Percentiles rank a stretch among this genome's conserved stretches.
Conservation (phyloP, 768 basidiomycete species). For the Mrakia gelida region DNA sequence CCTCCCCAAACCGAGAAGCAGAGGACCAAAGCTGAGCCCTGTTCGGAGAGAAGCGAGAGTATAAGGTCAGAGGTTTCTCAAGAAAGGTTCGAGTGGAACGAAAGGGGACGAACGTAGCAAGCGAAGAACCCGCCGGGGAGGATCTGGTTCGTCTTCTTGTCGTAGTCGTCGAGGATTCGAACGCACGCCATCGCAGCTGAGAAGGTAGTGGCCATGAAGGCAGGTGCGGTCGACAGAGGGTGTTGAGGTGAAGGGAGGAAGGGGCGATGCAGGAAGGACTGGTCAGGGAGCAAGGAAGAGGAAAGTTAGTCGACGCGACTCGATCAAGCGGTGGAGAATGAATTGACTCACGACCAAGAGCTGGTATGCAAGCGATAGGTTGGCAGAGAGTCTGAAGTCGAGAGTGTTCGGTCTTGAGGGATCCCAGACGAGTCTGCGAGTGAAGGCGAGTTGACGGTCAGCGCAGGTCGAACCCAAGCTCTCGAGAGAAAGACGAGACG, state of each 20-base stretch:
- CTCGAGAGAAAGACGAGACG: not conserved
- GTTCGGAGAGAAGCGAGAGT: not conserved
- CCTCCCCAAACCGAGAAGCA: not conserved
- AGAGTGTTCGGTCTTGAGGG: not conserved
- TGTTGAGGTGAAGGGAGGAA: not conserved
- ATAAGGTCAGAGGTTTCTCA: not conserved
- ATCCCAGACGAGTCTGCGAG: not conserved
- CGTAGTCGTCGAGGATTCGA: not conserved
- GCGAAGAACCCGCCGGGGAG: not conserved
- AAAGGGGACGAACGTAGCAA: not conserved
- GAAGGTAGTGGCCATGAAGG: not conserved
- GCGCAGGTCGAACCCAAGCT: not conserved
- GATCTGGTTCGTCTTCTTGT: not conserved
- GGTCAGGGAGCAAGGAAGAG: not conserved
- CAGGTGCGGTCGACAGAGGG: not conserved
- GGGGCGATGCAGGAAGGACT: not conserved
- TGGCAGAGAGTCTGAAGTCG: not conserved
- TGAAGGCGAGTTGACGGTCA: not conserved
- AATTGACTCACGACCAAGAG: not conserved
- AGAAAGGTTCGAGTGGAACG: not conserved
- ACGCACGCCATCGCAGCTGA: not conserved
- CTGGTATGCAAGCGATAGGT: not conserved
- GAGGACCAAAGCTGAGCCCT: not conserved
- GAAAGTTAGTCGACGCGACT: not conserved
- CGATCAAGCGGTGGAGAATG: not conserved